These are phyloP conservation scores for Citeromyces nyonsensis DNA, from an alignment of 805 yeast species.

Conservation along the genomic window DNA sequence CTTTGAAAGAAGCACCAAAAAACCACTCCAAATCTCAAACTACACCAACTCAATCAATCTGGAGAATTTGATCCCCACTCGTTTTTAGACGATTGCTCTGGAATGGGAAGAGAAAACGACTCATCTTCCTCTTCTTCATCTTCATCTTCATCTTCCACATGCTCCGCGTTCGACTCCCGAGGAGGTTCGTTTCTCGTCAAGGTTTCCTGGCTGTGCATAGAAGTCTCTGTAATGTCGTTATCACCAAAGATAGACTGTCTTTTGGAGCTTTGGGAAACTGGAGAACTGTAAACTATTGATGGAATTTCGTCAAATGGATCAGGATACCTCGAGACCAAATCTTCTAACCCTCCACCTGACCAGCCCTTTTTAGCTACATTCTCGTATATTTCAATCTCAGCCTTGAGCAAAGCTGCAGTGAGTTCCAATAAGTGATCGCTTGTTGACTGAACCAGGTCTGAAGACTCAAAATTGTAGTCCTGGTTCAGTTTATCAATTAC, in stretches of 20 bases:
- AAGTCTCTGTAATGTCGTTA: too few species aligned
- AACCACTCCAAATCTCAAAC: too few species aligned
- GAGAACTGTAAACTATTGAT: background rate
- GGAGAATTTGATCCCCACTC: too few species aligned
- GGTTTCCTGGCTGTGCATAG: too few species aligned
- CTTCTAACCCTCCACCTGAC: constrained; percentile 80
- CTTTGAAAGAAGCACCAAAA: too few species aligned
- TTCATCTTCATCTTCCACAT: constrained; percentile 6
- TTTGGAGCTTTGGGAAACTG: too few species aligned
- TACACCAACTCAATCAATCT: too few species aligned
- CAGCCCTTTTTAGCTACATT: constrained; percentile 74
- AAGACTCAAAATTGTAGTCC: constrained; percentile 55
- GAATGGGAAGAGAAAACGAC: constrained; percentile 3
- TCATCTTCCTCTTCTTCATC: constrained; percentile 7
- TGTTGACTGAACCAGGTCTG: constrained; percentile 46
- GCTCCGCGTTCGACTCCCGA: background rate
- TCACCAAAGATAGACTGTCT: too few species aligned
- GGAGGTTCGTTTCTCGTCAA: too few species aligned
- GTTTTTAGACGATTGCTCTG: background rate
- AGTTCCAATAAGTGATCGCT: constrained; percentile 34
- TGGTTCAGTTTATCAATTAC: constrained; percentile 65
- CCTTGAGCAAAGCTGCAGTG: constrained; percentile 53
- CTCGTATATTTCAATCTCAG: constrained; percentile 71
- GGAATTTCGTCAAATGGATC: constrained; percentile 35
- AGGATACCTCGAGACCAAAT: constrained; percentile 42